These are phyloP conservation scores for Neurospora sp. DNA, from an alignment of 495 filamentous ascomycete genomes.

Conservation along the genomic window DNA sequence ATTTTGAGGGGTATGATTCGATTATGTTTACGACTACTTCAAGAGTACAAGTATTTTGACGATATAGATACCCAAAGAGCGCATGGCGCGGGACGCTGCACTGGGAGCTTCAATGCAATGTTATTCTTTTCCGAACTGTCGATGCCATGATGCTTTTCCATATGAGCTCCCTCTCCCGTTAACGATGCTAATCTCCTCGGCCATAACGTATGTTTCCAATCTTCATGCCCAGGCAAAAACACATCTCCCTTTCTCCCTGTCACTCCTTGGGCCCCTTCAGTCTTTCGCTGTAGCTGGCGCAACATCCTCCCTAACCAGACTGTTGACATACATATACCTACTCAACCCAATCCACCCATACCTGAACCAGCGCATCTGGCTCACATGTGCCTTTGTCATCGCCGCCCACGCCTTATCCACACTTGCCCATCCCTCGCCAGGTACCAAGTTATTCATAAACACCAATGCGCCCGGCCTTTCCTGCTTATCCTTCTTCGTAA, in stretches of 20 bases:
- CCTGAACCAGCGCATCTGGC: constrained; percentile 97
- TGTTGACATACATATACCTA: constrained; percentile 93
- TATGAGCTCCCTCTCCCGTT: neutral
- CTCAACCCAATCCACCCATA: constrained; percentile 91
- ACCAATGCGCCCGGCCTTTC: constrained; percentile 45
- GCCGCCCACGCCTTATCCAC: constrained; percentile 57
- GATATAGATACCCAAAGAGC: neutral
- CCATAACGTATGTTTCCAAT: neutral
- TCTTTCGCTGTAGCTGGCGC: neutral
- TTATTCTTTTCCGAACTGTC: neutral
- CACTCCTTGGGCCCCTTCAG: neutral
- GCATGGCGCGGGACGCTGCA: too few species aligned
- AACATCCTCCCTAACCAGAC: constrained; percentile 43
- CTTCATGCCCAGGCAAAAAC: neutral
- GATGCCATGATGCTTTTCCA: neutral
- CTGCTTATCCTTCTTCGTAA: constrained; percentile 27
- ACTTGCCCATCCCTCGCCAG: constrained; percentile 36
- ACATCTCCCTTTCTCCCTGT: neutral
- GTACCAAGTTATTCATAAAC: constrained; percentile 52
- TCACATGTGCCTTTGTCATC: constrained; percentile 80
- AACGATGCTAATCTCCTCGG: neutral
- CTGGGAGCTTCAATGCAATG: neutral
- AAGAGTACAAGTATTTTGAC: neutral
- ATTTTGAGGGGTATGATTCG: neutral
- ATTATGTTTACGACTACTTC: neutral